Percentiles rank a stretch among this genome's conserved stretches.
Evolutionary conservation across 805 yeast species (phyloP).

Genomic region (Candida oleophila): DNA sequence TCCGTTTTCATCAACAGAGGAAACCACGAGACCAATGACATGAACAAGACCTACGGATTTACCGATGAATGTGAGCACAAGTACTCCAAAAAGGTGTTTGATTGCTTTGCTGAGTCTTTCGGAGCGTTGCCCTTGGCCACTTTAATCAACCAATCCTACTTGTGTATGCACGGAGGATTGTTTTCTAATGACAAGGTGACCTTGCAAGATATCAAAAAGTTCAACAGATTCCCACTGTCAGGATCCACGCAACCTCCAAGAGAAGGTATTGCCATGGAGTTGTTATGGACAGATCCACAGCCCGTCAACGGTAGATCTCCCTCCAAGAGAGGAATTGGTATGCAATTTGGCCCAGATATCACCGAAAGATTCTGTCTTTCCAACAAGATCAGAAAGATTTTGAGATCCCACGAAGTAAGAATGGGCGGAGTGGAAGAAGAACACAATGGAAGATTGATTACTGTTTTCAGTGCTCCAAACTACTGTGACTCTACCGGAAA

Average conservation of each 20-base stretch:
- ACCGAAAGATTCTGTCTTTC: constrained; percentile 72
- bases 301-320: constrained; percentile 72
- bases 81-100: constrained; percentile 76
- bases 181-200: constrained; percentile 75
- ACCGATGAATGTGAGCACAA: constrained; percentile 94
- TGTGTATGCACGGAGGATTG: constrained; percentile 95
- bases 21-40: constrained; percentile 93
- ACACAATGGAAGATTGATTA: constrained; percentile 80
- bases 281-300: constrained; percentile 98
- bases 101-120: constrained; percentile 83
- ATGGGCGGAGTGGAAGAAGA: constrained; percentile 87
- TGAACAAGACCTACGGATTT: constrained; percentile 96
- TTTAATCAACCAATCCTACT: constrained; percentile 70
- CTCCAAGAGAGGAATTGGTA: constrained; percentile 91
- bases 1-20: constrained; percentile 83
- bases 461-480: constrained; percentile 98
- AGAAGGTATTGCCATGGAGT: constrained; percentile 92
- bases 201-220: constrained; percentile 68
- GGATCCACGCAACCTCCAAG: constrained; percentile 76
- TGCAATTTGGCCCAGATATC: constrained; percentile 96
- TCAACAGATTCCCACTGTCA: constrained; percentile 59
- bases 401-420: constrained; percentile 94
- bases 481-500: constrained; percentile 94
- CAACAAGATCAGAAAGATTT: constrained; percentile 74
- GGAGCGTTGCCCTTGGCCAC: constrained; percentile 84